These are phyloP conservation scores for Dothistroma septosporum DNA, from an alignment of 2,329 filamentous ascomycete species.

Conservation along the genomic window DNA sequence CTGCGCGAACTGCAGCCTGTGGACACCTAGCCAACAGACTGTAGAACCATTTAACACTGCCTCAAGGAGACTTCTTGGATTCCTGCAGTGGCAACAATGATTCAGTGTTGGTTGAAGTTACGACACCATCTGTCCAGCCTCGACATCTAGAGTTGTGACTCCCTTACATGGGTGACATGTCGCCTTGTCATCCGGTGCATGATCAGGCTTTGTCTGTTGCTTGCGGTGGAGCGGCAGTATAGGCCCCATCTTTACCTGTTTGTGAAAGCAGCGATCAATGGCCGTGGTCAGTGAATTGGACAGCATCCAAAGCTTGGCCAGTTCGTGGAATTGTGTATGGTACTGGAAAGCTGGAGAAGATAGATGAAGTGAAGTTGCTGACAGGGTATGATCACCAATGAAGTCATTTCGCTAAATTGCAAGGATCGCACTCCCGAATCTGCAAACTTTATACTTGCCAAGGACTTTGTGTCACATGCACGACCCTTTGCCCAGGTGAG, in stretches of 20 bases:
- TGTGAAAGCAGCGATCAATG: neutral
- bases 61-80: neutral
- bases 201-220: neutral
- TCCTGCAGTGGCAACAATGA: neutral
- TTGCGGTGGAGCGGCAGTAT: neutral
- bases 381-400: neutral
- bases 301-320: neutral
- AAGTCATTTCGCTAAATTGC: neutral
- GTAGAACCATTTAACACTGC: neutral
- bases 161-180: neutral
- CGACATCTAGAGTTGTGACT: neutral
- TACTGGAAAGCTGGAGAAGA: neutral
- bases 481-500: neutral
- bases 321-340: neutral
- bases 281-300: neutral
- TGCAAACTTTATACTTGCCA: neutral
- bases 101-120: neutral
- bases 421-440: neutral
- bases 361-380: neutral
- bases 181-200: neutral
- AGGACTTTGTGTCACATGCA: slow-evolving; percentile 6
- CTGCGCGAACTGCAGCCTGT: neutral
- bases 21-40: neutral
- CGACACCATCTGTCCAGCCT: neutral
- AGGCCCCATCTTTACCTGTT: neutral